Percentiles rank a stretch among this genome's conserved stretches.
Conservation (phyloP, 2,329 filamentous ascomycete genomes). For the Xylaria sp. region DNA sequence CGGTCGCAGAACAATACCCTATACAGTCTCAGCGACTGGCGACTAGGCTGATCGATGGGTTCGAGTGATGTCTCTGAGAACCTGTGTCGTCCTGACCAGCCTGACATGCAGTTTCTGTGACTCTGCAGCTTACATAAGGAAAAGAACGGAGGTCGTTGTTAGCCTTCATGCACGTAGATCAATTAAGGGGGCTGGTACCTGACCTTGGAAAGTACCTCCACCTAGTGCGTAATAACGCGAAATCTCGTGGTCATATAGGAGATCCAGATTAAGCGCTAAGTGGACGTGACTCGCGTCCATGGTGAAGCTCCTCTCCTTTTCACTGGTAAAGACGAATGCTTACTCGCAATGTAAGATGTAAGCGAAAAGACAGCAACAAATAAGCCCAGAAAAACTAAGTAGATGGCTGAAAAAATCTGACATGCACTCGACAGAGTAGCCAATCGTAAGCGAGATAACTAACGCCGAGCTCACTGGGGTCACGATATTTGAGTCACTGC, state of each 20-base stretch:
- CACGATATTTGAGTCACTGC: constrained; percentile 28
- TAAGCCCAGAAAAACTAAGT: constrained; percentile 19
- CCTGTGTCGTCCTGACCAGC: background rate
- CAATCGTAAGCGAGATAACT: constrained; percentile 26
- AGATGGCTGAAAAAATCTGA: constrained; percentile 30
- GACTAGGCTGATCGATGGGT: background rate
- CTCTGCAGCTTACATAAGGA: constrained; percentile 6
- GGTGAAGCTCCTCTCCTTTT: constrained; percentile 8
- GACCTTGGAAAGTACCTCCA: background rate
- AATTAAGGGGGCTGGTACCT: constrained; percentile 6
- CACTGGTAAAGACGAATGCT: constrained; percentile 26
- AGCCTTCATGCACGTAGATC: background rate
- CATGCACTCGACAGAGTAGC: constrained; percentile 22
- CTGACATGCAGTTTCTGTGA: constrained; percentile 7
- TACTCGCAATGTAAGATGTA: constrained; percentile 26
- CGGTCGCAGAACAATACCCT: background rate
- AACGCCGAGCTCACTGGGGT: constrained; percentile 21
- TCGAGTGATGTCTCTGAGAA: background rate
- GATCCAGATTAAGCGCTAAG: constrained; percentile 1
- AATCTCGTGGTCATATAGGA: background rate
- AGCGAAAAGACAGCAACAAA: constrained; percentile 21
- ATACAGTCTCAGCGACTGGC: background rate
- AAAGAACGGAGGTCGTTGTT: constrained; percentile 8
- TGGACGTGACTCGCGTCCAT: background rate
- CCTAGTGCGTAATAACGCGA: background rate